These are phyloP conservation scores for Clitocybe nebularis DNA, from an alignment of 1,284 basidiomycete genomes.

Conservation along the genomic window DNA sequence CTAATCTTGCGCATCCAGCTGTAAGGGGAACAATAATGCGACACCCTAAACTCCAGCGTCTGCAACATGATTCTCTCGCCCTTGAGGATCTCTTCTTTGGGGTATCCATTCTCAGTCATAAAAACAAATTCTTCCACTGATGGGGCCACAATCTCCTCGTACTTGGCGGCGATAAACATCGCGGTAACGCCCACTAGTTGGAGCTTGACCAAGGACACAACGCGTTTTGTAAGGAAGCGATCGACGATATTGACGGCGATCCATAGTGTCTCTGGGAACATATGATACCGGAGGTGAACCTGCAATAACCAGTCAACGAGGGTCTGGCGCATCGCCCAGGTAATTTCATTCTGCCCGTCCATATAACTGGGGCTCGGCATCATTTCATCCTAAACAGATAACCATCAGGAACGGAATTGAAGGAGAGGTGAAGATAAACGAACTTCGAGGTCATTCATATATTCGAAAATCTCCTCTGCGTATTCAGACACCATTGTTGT, in stretches of 20 bases:
- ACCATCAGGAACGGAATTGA: slow-evolving; percentile 6
- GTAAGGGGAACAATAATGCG: slow-evolving; percentile 98
- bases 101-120: slow-evolving; percentile 96
- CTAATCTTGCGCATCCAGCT: slow-evolving; percentile 99
- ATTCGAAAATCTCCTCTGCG: slow-evolving; percentile 93
- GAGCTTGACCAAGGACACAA: slow-evolving; percentile 91
- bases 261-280: slow-evolving; percentile 98
- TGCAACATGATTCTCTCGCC: slow-evolving; percentile 95
- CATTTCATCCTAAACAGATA: slow-evolving; percentile 57
- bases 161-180: slow-evolving; percentile 97
- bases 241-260: slow-evolving; percentile 97
- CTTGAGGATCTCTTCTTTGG: slow-evolving; percentile 94
- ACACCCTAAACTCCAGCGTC: slow-evolving; percentile 93
- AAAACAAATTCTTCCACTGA: slow-evolving; percentile 94
- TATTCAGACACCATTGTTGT: slow-evolving; percentile 99
- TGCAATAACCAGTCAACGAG: slow-evolving; percentile 98
- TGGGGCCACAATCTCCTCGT: slow-evolving; percentile 96
- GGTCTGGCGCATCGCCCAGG: slow-evolving; percentile 94
- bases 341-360: slow-evolving; percentile 91
- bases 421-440: slow-evolving; percentile 18
- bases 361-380: slow-evolving; percentile 97
- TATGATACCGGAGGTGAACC: slow-evolving; percentile 95
- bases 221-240: slow-evolving; percentile 91
- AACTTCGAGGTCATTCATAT: slow-evolving; percentile 93
- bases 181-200: slow-evolving; percentile 98